These are phyloP conservation scores for Cadophora gregata DNA, from an alignment of 2,329 filamentous ascomycete genomes.

Conservation along the genomic window DNA sequence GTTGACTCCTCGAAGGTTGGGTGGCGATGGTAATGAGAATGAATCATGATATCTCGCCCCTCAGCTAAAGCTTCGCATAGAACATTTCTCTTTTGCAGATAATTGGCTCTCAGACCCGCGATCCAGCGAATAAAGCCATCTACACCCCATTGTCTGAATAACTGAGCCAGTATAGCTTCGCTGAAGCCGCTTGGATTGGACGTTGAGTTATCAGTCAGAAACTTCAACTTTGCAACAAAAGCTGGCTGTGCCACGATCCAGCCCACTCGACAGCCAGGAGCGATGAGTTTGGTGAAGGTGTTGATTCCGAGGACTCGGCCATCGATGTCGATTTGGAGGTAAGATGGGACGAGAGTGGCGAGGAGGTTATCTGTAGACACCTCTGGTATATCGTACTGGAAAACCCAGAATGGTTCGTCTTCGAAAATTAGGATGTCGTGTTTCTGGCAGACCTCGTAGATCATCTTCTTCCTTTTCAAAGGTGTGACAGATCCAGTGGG, in stretches of 20 bases:
- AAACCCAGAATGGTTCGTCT: not conserved
- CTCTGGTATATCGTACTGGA: not conserved
- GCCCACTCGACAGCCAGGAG: not conserved
- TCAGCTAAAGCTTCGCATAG: not conserved
- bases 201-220: not conserved
- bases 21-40: not conserved
- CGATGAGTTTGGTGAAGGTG: not conserved
- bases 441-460: not conserved
- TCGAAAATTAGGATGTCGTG: not conserved
- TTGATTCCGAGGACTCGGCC: not conserved
- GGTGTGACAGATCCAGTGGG: not conserved
- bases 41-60: not conserved
- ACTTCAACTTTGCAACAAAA: not conserved
- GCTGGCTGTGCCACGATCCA: not conserved
- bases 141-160: not conserved
- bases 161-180: not conserved
- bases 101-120: not conserved
- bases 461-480: not conserved
- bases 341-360: not conserved
- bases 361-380: not conserved
- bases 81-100: not conserved
- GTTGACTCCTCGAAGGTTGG: not conserved
- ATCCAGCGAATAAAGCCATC: not conserved
- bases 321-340: not conserved
- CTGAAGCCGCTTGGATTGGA: not conserved